Evolutionary conservation across 495 filamentous ascomycete genomes (phyloP).

Genomic region (Podospora didyma): DNA sequence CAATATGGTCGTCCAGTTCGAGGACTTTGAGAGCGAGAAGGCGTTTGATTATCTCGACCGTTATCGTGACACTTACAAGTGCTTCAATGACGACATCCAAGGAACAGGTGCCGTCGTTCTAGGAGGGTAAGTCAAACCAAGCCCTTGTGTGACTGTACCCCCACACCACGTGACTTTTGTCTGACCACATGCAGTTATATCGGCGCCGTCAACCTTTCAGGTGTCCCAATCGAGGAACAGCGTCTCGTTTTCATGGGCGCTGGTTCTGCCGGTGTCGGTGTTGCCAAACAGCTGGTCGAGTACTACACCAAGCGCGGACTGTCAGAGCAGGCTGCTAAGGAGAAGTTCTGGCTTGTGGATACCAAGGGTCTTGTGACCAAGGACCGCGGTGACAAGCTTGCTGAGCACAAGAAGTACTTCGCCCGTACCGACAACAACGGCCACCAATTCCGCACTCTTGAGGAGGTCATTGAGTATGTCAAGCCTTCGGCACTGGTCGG

Average conservation of each 20-base stretch:
- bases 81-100: conserved; percentile 99
- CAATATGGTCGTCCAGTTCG: conserved; percentile 93
- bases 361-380: conserved; percentile 91
- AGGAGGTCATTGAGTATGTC: conserved; percentile 89
- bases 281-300: conserved; percentile 93
- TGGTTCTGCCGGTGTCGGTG: conserved; percentile 91
- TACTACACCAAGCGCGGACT: conserved; percentile 92
- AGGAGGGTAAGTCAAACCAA: conserved; percentile 55
- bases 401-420: conserved; percentile 98
- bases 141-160: background rate
- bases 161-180: conserved; percentile 8
- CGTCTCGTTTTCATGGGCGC: conserved; percentile 95
- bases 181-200: conserved; percentile 57
- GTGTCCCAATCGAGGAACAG: conserved; percentile 83
- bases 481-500: conserved; percentile 93
- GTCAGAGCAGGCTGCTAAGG: conserved; percentile 82
- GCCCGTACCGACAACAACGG: conserved; percentile 89
- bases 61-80: conserved; percentile 82
- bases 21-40: conserved; percentile 91
- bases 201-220: conserved; percentile 85
- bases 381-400: conserved; percentile 89
- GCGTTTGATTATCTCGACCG: conserved; percentile 91
- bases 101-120: conserved; percentile 95
- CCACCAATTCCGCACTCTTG: conserved; percentile 82
- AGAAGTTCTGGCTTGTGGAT: conserved; percentile 97